Base-by-base conservation (phyloP, 2,329 filamentous ascomycete genomes). In the Monosporascus sp. region DNA sequence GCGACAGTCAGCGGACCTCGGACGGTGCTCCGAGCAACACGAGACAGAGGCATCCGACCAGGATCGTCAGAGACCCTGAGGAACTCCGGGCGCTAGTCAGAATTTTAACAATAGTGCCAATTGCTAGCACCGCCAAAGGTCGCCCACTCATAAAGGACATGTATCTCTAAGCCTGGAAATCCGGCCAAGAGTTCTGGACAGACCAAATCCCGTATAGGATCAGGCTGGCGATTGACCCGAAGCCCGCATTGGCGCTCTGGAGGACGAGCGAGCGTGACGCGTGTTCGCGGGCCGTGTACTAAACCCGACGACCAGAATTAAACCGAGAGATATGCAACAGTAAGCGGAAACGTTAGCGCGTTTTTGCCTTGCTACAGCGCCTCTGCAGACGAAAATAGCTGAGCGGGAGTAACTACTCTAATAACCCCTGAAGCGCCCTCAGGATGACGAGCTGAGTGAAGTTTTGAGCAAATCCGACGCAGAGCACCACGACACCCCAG, bases 211-310 rank as follows among this genome's bases (percentile, higher is more conserved):
- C 69, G 51, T 72, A 72, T 5, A 72, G 63, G 25, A 70, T 64
- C 39, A 72, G 54, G 25, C 59, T 64, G 7, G 69, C 60, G 44
- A 72, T 68, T 39, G 70, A 59, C 4, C 68, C 65, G 48, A 72
- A 72, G 3, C 69, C 69, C 5, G 69, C 70, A 18, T 71, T 70
- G 49, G 68, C 67, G 53, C 65, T 69, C 60, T 70, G 68, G 55
- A 70, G 70, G 34, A 70, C 65, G 11, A 70, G 64, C 0, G 68
- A 63, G 6, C 69, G 60, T 2, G 66, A 70, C 1, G 68, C 61
- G 48, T 71, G 69, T 60, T 72, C 70, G 20, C 68, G 63, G 4
- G 69, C 71, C 17, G 65, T 71, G 54, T 72, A 72, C 68, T 67
- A 71, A 25, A 62, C 22, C 69, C 70, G 8, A 71, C 62, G 20